Base-by-base conservation (phyloP, 306 rosid species). In the Rosa rugosa region DNA sequence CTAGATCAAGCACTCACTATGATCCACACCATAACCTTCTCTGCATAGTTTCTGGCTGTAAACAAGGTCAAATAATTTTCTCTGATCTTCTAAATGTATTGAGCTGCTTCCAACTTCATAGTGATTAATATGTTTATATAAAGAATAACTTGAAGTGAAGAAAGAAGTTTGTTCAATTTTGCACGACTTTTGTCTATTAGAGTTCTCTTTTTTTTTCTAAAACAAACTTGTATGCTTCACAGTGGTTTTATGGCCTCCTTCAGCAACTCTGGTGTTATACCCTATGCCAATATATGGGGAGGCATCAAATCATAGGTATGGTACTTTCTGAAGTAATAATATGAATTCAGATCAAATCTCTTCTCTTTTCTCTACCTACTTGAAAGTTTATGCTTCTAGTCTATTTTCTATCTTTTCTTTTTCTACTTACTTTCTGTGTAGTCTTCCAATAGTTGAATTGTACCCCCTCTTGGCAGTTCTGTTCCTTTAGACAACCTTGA, bases 231-330 rank as follows among this genome's bases (percentile, higher is more conserved):
- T 71, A 51, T 89, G 60, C 45, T 78, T 73, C 65, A 83, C 92
- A 95, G 99, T 95, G 72, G 76, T 86, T 75, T 83, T 95, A 79
- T 95, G 97, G 98, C 98, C 99, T 86, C 98, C 98, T 82, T 93
- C 94, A 79, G 94, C 99, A 36, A 85, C 92, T 89, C 87, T 97
- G 41, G 79, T 80, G 75, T 78, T 93, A 59, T 95, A 91, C 78
- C 97, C 93, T 57, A 90, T 84, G 99, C 94, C 94, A 69, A 86
- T 95, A 76, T 90, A 93, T 34, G 97, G 98, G 77, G 99, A 95
- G 86, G 98, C 98, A 80, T 93, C 99, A 75, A 93, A 95, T 77
- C 99, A 95, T 76, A 95, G 98, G 99, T 91, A 88, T 44, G 46
- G 34, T 56, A 73, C 85, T 66, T 41, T 64, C 76, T 82, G 53